These are phyloP conservation scores for Bolboschoenoplectus hybrid DNA, from an alignment of 202 grass and related monocot species.

Conservation along the genomic window DNA sequence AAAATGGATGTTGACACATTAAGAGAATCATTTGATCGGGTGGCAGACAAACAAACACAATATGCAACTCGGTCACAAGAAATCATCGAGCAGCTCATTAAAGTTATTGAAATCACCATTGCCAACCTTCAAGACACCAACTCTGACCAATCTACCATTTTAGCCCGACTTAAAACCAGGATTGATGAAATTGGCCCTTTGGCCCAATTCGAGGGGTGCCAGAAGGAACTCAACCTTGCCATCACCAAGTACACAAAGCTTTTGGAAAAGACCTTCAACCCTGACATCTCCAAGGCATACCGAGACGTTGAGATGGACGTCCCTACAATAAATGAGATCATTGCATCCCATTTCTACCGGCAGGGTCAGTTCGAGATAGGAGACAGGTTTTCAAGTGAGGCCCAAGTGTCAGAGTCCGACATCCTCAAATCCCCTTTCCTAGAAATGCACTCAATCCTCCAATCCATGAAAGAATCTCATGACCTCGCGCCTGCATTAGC, in stretches of 20 bases:
- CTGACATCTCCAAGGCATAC: conserved; percentile 93
- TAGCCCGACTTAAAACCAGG: conserved; percentile 64
- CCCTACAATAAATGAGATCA: conserved; percentile 66
- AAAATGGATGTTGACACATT: conserved; percentile 78
- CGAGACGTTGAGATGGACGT: conserved; percentile 81
- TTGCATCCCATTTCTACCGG: conserved; percentile 83
- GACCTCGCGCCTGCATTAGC: conserved; percentile 68
- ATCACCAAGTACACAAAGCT: conserved; percentile 73
- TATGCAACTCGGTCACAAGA: conserved; percentile 65
- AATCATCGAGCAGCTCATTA: conserved; percentile 57
- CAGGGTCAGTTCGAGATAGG: conserved; percentile 89
- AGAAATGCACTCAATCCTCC: conserved; percentile 82
- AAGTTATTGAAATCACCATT: conserved; percentile 64
- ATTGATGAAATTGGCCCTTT: conserved; percentile 57
- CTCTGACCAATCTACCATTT: conserved; percentile 53
- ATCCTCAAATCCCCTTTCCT: conserved; percentile 67
- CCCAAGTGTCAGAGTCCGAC: conserved; percentile 52
- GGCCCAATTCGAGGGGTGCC: conserved; percentile 69
- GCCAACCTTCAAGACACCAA: conserved; percentile 66
- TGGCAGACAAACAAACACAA: conserved; percentile 65
- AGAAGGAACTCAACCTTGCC: conserved; percentile 74
- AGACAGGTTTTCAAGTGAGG: conserved; percentile 63
- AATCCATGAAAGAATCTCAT: conserved; percentile 60
- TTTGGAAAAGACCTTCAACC: conserved; percentile 74
- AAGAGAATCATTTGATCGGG: conserved; percentile 78